Base-by-base conservation (phyloP, 352 stramenopile genomes). In the Globisporangium orthogonon region DNA sequence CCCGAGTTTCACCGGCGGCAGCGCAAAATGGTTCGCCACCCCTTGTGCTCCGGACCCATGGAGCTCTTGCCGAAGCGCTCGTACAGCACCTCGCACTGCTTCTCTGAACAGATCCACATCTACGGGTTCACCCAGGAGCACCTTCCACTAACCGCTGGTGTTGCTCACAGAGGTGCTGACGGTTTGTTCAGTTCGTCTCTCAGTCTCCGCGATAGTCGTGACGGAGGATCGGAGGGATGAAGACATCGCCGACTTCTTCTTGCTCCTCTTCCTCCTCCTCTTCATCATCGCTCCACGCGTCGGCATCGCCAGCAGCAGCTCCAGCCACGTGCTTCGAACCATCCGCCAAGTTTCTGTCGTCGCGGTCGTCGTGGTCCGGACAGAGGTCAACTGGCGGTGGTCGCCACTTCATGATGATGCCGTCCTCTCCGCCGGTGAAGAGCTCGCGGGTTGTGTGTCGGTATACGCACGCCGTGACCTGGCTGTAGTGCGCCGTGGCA, bases 331-430 rank as follows among this genome's bases (percentile, higher is more conserved):
- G 13, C 60, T 51, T 55, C 52, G 52, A 50, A 1, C 43, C 51
- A 14, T 52, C 39, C 29, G 28, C 6, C 18, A 54, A 17, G 50
- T 30, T 7, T 76, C 53, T 11, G 61, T 45, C 45, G 3, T 49
- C 10, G 14, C 56, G 44, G 29, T 54, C 51, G 23, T 55, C 52
- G 29, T 1, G 10, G 3, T 58, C 35, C 0, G 65, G 56, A 53
- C 74, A 66, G 2, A 83, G 62, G 18, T 70, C 53, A 4, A 75
- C 56, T 3, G 61, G 48, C 7, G 60, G 55, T 0, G 78, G 69
- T 17, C 62, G 81, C 82, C 82, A 91, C 56, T 77, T 78, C 73
- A 86, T 85, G 55, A 91, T 87, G 18, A 89, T 58, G 2, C 79
- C 82, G 55, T 89, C 78, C 58, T 78, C 67, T 4, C 75, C 79